These are phyloP conservation scores for Penstemon eatonii DNA, from an alignment of 257 asterid species.

Conservation along the genomic window DNA sequence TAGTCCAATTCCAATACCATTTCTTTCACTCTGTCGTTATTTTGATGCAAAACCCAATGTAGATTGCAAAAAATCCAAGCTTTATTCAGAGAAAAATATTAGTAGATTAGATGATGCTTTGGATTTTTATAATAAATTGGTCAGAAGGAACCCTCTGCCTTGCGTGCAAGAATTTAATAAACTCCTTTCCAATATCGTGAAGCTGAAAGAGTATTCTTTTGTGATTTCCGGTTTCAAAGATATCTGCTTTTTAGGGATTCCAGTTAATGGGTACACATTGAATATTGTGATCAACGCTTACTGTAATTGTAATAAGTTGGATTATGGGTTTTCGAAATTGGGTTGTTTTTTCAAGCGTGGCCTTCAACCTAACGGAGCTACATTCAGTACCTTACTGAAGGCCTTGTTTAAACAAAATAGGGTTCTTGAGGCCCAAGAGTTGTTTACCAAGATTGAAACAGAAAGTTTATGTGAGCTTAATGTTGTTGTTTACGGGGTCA, in stretches of 20 bases:
- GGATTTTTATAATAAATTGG: slow-evolving; percentile 2
- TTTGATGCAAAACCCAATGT: not conserved
- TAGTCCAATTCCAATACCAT: not conserved
- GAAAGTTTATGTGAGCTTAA: slow-evolving; percentile 28
- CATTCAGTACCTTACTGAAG: slow-evolving; percentile 11
- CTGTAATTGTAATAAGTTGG: slow-evolving; percentile 1
- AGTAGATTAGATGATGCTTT: slow-evolving; percentile 19
- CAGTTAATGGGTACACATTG: slow-evolving; percentile 2
- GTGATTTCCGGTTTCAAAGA: slow-evolving; percentile 20
- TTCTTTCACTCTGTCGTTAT: not conserved
- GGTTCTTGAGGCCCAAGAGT: slow-evolving; percentile 28
- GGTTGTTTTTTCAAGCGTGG: slow-evolving; percentile 26
- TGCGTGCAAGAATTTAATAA: slow-evolving; percentile 21
- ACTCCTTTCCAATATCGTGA: slow-evolving; percentile 17
- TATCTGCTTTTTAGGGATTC: slow-evolving; percentile 9
- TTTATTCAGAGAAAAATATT: not conserved
- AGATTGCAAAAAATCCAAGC: not conserved
- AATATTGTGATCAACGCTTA: slow-evolving; percentile 22
- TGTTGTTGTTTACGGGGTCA: slow-evolving; percentile 9
- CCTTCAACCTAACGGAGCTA: not conserved
- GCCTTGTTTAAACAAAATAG: slow-evolving; percentile 26
- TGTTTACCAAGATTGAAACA: slow-evolving; percentile 31
- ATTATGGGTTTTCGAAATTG: slow-evolving; percentile 25
- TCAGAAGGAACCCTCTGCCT: slow-evolving; percentile 19
- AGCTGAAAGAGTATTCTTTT: slow-evolving; percentile 7